Conservation (phyloP, 441 rosid species). For the Eruca vesicaria region DNA sequence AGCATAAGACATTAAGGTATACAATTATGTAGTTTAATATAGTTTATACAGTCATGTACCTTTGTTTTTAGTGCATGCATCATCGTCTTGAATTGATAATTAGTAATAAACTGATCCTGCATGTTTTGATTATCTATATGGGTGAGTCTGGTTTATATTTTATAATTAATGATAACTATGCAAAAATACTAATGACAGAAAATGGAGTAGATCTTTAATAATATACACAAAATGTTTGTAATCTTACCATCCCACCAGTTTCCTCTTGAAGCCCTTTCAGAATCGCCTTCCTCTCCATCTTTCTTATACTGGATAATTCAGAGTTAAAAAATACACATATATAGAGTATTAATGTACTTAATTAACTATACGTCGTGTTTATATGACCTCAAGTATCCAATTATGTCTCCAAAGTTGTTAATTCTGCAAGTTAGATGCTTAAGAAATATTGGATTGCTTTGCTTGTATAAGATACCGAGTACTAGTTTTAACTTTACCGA, state of each 20-base stretch:
- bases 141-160: no score
- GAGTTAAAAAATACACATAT: background rate
- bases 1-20: background rate
- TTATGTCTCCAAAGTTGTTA: background rate
- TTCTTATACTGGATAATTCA: conserved; percentile 25
- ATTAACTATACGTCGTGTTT: background rate
- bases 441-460: background rate
- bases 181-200: background rate
- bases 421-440: background rate
- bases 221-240: background rate
- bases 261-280: conserved; percentile 52
- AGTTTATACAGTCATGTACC: background rate
- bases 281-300: conserved; percentile 49
- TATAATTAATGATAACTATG: no score
- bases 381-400: background rate
- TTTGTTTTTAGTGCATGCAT: conserved; percentile 15
- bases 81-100: conserved; percentile 1
- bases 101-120: conserved; percentile 39
- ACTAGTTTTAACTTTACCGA: background rate
- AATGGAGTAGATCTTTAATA: background rate
- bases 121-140: no score
- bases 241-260: conserved; percentile 92
- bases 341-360: background rate
- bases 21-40: background rate
- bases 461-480: background rate